phyloP scores from a whole-genome alignment of 1,284 basidiomycete genomes.

The Inonotus obliquus region DNA sequence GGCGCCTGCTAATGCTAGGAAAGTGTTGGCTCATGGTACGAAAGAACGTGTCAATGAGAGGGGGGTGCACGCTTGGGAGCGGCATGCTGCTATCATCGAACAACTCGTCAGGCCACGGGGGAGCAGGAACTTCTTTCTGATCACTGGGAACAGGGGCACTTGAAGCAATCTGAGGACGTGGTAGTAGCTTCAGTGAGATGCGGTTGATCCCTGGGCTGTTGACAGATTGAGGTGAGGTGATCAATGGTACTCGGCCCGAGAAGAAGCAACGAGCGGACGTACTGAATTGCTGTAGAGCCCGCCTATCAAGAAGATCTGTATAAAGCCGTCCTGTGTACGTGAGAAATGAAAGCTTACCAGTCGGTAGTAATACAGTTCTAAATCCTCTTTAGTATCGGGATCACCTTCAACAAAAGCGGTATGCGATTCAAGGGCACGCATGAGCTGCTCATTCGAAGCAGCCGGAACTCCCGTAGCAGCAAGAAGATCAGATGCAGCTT shows the following conservation, averaged over 20 bases:
- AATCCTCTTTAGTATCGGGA: slow-evolving; percentile 25
- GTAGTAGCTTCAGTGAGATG: slow-evolving; percentile 36
- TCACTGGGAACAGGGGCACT: slow-evolving; percentile 24
- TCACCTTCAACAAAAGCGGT: slow-evolving; percentile 36
- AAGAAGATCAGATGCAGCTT: slow-evolving; percentile 1
- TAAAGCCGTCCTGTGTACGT: background rate
- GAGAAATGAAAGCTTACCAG: slow-evolving; percentile 27
- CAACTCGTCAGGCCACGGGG: slow-evolving; percentile 24
- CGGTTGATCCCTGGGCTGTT: slow-evolving; percentile 36
- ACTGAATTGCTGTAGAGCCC: slow-evolving; percentile 30
- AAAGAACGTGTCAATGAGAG: slow-evolving; percentile 34
- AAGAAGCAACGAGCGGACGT: background rate
- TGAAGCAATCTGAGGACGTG: slow-evolving; percentile 13
- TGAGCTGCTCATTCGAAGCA: slow-evolving; percentile 20
- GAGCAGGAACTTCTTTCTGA: slow-evolving; percentile 19
- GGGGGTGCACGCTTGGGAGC: slow-evolving; percentile 29
- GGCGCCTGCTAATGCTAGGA: slow-evolving; percentile 30
- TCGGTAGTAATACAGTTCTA: slow-evolving; percentile 38
- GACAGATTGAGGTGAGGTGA: slow-evolving; percentile 21
- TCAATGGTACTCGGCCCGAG: background rate
- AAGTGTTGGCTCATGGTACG: slow-evolving; percentile 34
- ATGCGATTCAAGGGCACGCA: slow-evolving; percentile 32
- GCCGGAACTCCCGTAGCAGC: background rate
- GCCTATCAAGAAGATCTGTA: slow-evolving; percentile 23
- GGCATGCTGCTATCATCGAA: slow-evolving; percentile 34